Evolutionary conservation across 805 yeast genomes (phyloP).

Genomic region (Middelhovenomyces tepae): DNA sequence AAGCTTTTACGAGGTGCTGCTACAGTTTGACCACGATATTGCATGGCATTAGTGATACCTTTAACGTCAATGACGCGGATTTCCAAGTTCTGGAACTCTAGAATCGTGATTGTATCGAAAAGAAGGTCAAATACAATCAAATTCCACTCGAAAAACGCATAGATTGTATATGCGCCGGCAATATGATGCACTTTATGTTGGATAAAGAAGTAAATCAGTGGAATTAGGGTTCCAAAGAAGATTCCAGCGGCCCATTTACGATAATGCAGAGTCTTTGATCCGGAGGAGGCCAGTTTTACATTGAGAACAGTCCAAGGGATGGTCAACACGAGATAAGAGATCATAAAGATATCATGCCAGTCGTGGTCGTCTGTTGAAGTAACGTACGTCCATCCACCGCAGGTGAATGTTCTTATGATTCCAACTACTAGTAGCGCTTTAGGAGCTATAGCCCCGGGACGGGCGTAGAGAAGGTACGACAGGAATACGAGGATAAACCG

Average conservation of each 20-base stretch:
- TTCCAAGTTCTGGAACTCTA: constrained; percentile 60
- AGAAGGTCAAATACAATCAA: constrained; percentile 73
- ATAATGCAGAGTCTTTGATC: constrained; percentile 35
- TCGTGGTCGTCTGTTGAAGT: constrained; percentile 97
- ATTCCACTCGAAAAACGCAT: constrained; percentile 93
- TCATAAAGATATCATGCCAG: constrained; percentile 93
- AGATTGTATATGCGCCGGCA: constrained; percentile 92
- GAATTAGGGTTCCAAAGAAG: constrained; percentile 68
- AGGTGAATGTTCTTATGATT: constrained; percentile 80
- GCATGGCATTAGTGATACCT: constrained; percentile 15
- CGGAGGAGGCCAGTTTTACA: constrained; percentile 43
- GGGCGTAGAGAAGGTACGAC: constrained; percentile 32
- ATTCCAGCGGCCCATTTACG: constrained; percentile 44
- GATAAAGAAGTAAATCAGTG: constrained; percentile 79
- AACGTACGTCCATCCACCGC: constrained; percentile 98
- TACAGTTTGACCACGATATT: constrained; percentile 3
- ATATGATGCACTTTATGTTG: constrained; percentile 83
- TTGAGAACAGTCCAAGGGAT: constrained; percentile 81
- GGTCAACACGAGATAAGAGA: constrained; percentile 76
- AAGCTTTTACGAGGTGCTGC: constrained; percentile 19
- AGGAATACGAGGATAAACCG: constrained; percentile 61
- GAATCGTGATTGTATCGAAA: constrained; percentile 71
- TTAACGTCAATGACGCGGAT: constrained; percentile 31
- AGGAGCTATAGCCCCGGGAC: constrained; percentile 30
- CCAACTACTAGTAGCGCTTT: constrained; percentile 42